These are phyloP conservation scores for Allantophomopsis cytisporea DNA, from an alignment of 2,329 filamentous ascomycete genomes.

Conservation along the genomic window DNA sequence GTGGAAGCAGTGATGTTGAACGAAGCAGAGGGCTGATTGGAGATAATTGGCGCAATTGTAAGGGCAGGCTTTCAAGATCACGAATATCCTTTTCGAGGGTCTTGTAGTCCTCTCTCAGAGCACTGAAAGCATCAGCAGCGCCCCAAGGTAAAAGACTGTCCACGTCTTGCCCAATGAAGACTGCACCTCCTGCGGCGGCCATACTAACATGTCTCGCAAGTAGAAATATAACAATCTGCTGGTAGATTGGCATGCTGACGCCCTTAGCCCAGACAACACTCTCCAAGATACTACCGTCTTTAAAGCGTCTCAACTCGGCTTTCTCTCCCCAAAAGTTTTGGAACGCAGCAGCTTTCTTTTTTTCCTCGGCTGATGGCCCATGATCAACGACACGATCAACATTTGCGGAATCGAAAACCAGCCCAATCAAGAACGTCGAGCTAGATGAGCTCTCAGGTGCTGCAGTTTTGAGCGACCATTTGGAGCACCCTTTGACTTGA, in stretches of 20 bases:
- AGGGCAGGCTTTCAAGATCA: constrained; percentile 65
- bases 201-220: constrained; percentile 56
- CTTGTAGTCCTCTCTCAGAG: constrained; percentile 55
- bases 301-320: constrained; percentile 85
- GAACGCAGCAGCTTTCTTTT: constrained; percentile 69
- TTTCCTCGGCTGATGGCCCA: constrained; percentile 75
- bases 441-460: constrained; percentile 18
- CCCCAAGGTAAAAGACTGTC: constrained; percentile 24
- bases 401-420: constrained; percentile 61
- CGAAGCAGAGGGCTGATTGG: constrained; percentile 61
- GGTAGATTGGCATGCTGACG: constrained; percentile 48
- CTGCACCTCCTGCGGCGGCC: constrained; percentile 23
- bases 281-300: constrained; percentile 86
- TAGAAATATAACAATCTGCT: constrained; percentile 67
- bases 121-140: constrained; percentile 45
- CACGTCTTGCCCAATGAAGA: constrained; percentile 30
- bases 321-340: constrained; percentile 92
- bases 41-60: constrained; percentile 73
- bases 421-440: constrained; percentile 41
- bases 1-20: constrained; percentile 50
- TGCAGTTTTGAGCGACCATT: constrained; percentile 33
- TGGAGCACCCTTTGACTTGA: constrained; percentile 20
- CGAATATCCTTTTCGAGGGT: constrained; percentile 66
- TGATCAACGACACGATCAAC: constrained; percentile 71
- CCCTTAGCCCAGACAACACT: constrained; percentile 73